Base-by-base conservation (phyloP, 192 early-diverging fungal genomes). In the Coemansia sp. region DNA sequence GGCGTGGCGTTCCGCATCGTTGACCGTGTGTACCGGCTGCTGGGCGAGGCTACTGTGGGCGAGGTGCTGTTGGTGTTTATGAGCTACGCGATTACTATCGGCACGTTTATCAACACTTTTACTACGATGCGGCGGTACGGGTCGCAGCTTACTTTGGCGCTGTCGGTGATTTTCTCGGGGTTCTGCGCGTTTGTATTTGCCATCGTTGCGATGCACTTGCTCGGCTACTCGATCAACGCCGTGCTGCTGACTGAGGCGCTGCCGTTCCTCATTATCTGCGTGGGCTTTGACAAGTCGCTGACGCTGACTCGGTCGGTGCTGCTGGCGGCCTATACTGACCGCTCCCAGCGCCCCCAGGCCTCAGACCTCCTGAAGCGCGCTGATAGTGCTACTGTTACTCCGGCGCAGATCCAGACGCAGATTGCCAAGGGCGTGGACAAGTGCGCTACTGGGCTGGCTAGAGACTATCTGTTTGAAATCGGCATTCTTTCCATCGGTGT, bases 201-300 rank as follows among this genome's bases (percentile, higher is more conserved):
- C 8, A 84, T 93, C 44, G 81, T 88, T 44, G 87, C 90, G 15
- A 87, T 90, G n/a, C 89, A 89, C 74, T 61, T 87, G 22, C 81
- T 94, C 33, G 91, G 91, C 5, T 87, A 90, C 36, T 76, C 85
- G 18, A 87, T 94, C 34, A 89, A 91, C 81, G 88, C 89, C 5
- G 88, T 91, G 27, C 86, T 93, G 22, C 88, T 92, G 66, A 87
- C 89, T 63, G 94, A 98, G 80, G 93, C 94, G 10, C 87, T 96
- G 71, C 96, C 96, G 6, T 96, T 96, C 82, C 89, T 96, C 52
- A 91, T 93, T 38, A 91, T 96, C 55, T 94, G 93, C 33, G 90
- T 98, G 33, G 95, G 95, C 3, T 96, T 96, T 66, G 96, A 98
- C 69, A 91, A 93, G 79, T 92, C 92, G 54, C 90, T 92, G 77